phyloP scores from a whole-genome alignment of 2,329 filamentous ascomycete species.

The Plectosphaerella cucumerina region DNA sequence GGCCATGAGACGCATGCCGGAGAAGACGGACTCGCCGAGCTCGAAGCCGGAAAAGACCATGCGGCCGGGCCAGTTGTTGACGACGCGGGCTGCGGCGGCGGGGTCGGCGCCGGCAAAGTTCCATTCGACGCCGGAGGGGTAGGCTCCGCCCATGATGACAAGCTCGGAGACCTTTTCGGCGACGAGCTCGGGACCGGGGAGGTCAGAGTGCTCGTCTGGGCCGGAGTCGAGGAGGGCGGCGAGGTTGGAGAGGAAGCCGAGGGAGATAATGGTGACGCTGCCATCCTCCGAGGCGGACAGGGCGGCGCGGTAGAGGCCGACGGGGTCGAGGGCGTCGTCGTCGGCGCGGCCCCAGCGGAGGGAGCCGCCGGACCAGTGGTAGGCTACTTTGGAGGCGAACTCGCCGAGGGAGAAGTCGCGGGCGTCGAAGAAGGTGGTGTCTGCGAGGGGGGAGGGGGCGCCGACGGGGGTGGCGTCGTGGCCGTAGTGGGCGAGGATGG shows the following conservation, averaged over 20 bases:
- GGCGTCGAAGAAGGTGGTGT: conserved; percentile 39
- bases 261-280: conserved; percentile 39
- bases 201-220: conserved; percentile 30
- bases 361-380: conserved; percentile 32
- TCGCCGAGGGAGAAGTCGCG: conserved; percentile 34
- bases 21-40: conserved; percentile 34
- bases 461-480: conserved; percentile 30
- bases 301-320: conserved; percentile 38
- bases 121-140: conserved; percentile 41
- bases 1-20: conserved; percentile 30
- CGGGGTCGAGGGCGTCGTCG: conserved; percentile 34
- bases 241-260: conserved; percentile 43
- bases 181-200: conserved; percentile 36
- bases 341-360: conserved; percentile 25
- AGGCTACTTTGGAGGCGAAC: conserved; percentile 40
- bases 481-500: conserved; percentile 36
- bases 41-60: conserved; percentile 39
- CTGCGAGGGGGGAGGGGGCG: conserved; percentile 31
- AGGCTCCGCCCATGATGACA: conserved; percentile 48
- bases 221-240: conserved; percentile 41
- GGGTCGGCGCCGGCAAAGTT: conserved; percentile 43
- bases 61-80: conserved; percentile 37
- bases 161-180: conserved; percentile 41
- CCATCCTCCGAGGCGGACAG: conserved; percentile 31
- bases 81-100: conserved; percentile 32